Conservation (phyloP, 1,284 basidiomycete species). For the Pascua guehoae region DNA sequence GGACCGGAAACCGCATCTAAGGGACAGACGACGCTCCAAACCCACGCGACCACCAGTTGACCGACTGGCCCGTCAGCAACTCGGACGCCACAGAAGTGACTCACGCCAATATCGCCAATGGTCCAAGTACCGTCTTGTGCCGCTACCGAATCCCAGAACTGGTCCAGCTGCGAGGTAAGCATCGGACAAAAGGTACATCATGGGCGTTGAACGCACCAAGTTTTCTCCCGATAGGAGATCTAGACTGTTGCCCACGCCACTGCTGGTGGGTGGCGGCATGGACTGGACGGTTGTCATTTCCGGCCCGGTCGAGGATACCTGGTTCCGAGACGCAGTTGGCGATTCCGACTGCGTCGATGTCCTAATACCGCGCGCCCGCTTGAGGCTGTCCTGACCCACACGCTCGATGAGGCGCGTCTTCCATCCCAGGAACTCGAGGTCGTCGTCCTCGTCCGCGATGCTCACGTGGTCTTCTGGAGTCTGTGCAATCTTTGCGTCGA, state of each 20-base stretch:
- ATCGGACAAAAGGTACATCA: background rate
- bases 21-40: no score
- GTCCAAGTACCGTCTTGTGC: background rate
- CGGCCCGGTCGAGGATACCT: no score
- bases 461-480: background rate
- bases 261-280: no score
- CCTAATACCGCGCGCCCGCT: no score
- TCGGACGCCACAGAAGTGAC: no score
- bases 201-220: background rate
- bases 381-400: background rate
- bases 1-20: no score
- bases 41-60: constrained; percentile 4
- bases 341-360: no score
- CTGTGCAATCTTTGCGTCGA: constrained; percentile 1
- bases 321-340: no score
- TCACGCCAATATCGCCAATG: background rate
- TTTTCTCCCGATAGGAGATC: background rate
- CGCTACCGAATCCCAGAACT: constrained; percentile 6
- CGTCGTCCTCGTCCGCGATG: constrained; percentile 12
- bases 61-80: background rate
- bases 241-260: no score
- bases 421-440: constrained; percentile 28
- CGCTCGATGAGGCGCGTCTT: constrained; percentile 28
- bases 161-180: constrained; percentile 1
- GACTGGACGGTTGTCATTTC: no score